Base-by-base conservation (phyloP, 179 eudicot species). In the Corrigiola litoralis region DNA sequence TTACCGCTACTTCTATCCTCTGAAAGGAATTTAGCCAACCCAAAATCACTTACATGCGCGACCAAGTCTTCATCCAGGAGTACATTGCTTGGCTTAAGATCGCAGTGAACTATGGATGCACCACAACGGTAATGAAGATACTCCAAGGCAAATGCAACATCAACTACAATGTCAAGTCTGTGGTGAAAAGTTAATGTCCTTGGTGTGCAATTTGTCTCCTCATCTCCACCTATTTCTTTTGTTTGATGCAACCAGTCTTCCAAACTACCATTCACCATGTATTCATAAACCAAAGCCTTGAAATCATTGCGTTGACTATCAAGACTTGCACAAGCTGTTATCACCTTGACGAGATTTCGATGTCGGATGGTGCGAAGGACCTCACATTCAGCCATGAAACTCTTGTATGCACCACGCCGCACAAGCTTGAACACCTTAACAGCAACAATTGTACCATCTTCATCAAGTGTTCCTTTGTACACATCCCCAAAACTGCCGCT, bases 1-100 rank as follows among this genome's bases (percentile, higher is more conserved):
- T 59, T 18, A 3, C 27, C 20, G 37, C 1, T 37, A 16, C 1
- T 5, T 1, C 1, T 42, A 31, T 23, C 65, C 6, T 61, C 20
- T 5, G 51, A 16, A 49, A 76, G 65, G 14, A 71, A 32, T 44
- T 70, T 66, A 16, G 69, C 68, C 9, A 71, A 23, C 4, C 79
- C 79, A 48, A 76, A 76, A 29, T 75, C 79, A 4, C 65, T 72
- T 1, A 75, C 57, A 47, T 58, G 68, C 10, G 79, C 75, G 5
- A 63, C 48, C 75, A 70, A 65, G n/a, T 60, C 67, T 21, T 70
- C 64, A 47, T 75, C 72, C 3, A 70, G 59, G 27, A 75, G 58
- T 32, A 75, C 64, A 36, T 75, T 70, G 41, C 68, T 66, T 12
- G 79, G 75, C 51, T 75, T 75, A 2, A 75, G 65, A 37, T 75